Evolutionary conservation across 2,329 filamentous ascomycete genomes (phyloP).

Genomic region (Tetracladium maxilliforme): DNA sequence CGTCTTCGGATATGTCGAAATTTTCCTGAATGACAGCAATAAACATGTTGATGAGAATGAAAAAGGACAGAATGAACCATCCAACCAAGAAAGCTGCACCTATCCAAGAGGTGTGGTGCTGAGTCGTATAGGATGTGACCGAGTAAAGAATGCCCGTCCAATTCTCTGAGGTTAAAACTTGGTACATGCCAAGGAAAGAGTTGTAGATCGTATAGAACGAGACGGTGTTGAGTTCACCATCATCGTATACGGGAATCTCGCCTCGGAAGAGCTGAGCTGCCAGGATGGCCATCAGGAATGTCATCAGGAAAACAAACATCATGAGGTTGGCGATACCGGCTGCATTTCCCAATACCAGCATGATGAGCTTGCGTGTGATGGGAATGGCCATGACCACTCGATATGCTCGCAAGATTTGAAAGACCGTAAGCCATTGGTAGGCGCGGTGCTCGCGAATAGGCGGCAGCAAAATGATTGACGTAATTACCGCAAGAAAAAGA

Average conservation of each 20-base stretch:
- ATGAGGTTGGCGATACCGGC: conserved; percentile 88
- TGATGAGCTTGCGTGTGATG: conserved; percentile 74
- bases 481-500: conserved; percentile 64
- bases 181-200: conserved; percentile 94
- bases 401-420: conserved; percentile 87
- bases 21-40: conserved; percentile 99
- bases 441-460: conserved; percentile 54
- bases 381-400: conserved; percentile 81
- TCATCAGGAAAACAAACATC: conserved; percentile 90
- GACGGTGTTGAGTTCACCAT: conserved; percentile 48
- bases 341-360: conserved; percentile 79
- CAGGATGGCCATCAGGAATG: conserved; percentile 85
- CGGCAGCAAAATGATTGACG: conserved; percentile 74
- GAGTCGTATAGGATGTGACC: conserved; percentile 54
- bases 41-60: conserved; percentile 98
- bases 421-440: conserved; percentile 83
- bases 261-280: conserved; percentile 87
- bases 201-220: conserved; percentile 90
- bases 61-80: conserved; percentile 92
- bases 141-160: conserved; percentile 85
- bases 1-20: conserved; percentile 96
- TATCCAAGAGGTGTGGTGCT: conserved; percentile 72
- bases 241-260: conserved; percentile 54
- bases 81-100: conserved; percentile 80
- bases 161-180: conserved; percentile 88